A percentile compares a stretch with the other conserved stretches of the same genome.
Evolutionary conservation across 306 rosid genomes (phyloP).

Genomic region (Vachellia pachyceras): DNA sequence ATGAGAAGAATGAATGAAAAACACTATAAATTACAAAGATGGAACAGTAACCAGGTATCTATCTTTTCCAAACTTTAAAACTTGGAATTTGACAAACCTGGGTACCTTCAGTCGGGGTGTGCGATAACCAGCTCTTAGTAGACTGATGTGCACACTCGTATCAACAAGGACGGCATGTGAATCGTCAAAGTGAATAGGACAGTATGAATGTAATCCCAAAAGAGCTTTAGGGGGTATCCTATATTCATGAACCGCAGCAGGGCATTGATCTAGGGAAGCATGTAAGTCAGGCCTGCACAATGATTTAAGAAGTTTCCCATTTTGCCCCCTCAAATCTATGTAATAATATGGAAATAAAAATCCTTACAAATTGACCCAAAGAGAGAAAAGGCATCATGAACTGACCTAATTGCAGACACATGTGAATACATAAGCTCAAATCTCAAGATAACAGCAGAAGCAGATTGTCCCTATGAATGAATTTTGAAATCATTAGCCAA

Average conservation of each 20-base stretch:
- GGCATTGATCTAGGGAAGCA: conserved; percentile 57
- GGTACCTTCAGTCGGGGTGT: conserved; percentile 60
- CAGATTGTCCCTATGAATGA: conserved; percentile 65
- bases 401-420: conserved; percentile 64
- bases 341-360: conserved; percentile 17
- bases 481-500: conserved; percentile 9
- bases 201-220: conserved; percentile 87
- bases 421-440: conserved; percentile 90
- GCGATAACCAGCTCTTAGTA: conserved; percentile 62
- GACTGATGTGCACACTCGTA: conserved; percentile 78
- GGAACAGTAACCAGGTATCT: conserved; percentile 10
- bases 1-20: conserved; percentile 26
- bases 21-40: background rate
- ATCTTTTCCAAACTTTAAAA: conserved; percentile 38
- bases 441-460: conserved; percentile 78
- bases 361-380: conserved; percentile 6
- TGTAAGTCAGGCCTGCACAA: conserved; percentile 68
- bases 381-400: conserved; percentile 31
- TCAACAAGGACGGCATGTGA: conserved; percentile 88
- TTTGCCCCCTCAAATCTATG: background rate
- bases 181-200: conserved; percentile 90
- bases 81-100: conserved; percentile 72
- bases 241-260: conserved; percentile 85
- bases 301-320: conserved; percentile 35
- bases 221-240: conserved; percentile 93